Evolutionary conservation across 331 rosid genomes (phyloP), one percentile per base, ranked within the genome.

Genomic region (Quercus tomentella): DNA sequence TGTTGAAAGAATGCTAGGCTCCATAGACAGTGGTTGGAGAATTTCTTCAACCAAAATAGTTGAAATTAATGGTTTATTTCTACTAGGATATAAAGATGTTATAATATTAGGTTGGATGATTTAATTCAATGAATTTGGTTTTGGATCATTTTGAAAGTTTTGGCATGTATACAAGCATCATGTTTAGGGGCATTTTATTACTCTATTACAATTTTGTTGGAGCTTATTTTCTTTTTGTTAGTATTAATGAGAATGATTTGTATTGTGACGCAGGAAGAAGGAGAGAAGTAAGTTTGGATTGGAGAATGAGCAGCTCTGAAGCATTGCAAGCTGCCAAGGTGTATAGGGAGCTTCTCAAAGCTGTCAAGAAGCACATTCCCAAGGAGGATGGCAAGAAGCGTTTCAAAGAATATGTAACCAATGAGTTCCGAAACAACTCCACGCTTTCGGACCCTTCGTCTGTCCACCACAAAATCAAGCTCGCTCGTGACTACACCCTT

Each of bases 341-440:
- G 68, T 95, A 93, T 85, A 89, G 98, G 69, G 79, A 73, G 69
- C 94, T 95, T 88, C 94, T 90, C 45, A 91, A 83, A 71, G 93
- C 94, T 22, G 86, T 93, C 31, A 92, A 88, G 88, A 86, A 89
- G 30, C 97, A 93, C 14, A 76, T 95, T 26, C 92, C 87, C 52
- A 87, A 91, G 76, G 97, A 89, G 45, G 94, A 85, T 22, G 80
- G 62, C 78, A 89, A 87, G 80, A 82, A 66, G 85, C 96, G 90
- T 80, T 95, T 95, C 74, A 49, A 33, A 45, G 90, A 90, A 9
- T 91, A 85, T 65, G 89, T 93, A 26, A 82, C 83, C 7, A 82
- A 89, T 0, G 97, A 91, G 74, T 95, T 95, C 75, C 91, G 88
- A 56, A 86, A 82, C 57, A 86, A 79, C 80, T 63, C 49, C 69